Evolutionary conservation across 768 basidiomycete species (phyloP).

Genomic region (Podaxis sp.): DNA sequence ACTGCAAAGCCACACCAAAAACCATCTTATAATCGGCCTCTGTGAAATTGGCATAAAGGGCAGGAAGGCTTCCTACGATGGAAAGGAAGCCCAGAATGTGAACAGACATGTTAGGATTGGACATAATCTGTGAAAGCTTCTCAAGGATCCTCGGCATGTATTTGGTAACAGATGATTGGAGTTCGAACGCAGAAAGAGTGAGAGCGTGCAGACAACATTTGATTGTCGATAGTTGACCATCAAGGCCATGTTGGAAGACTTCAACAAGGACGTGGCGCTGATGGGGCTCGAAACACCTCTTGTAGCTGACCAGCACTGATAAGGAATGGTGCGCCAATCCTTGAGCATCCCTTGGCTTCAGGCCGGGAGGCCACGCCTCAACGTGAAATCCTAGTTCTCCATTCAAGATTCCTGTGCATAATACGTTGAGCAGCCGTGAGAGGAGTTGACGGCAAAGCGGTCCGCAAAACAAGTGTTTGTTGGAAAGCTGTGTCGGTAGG

Average conservation of each 20-base stretch:
- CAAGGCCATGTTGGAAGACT: conserved; percentile 67
- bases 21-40: conserved; percentile 90
- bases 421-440: conserved; percentile 55
- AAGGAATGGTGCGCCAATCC: conserved; percentile 86
- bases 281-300: conserved; percentile 68
- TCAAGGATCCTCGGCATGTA: conserved; percentile 78
- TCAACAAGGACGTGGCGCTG: conserved; percentile 72
- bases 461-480: conserved; percentile 97
- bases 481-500: conserved; percentile 86
- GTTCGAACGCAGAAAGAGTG: conserved; percentile 83
- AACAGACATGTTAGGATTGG: conserved; percentile 89
- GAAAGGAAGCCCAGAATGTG: conserved; percentile 93
- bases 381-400: conserved; percentile 57
- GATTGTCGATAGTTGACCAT: conserved; percentile 71
- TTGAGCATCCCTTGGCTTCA: conserved; percentile 81
- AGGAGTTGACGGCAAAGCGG: conserved; percentile 70
- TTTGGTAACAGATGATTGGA: conserved; percentile 79
- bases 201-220: conserved; percentile 91
- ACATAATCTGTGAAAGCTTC: conserved; percentile 92
- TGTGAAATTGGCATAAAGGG: conserved; percentile 87
- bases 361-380: conserved; percentile 56
- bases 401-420: conserved; percentile 67
- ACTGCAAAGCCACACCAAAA: conserved; percentile 91
- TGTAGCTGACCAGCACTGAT: conserved; percentile 86
- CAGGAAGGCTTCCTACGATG: conserved; percentile 78